Percentiles rank a stretch among this genome's conserved stretches.
These are phyloP conservation scores for Orbilia oligospora DNA, from an alignment of 2,329 filamentous ascomycete species.

Conservation along the genomic window DNA sequence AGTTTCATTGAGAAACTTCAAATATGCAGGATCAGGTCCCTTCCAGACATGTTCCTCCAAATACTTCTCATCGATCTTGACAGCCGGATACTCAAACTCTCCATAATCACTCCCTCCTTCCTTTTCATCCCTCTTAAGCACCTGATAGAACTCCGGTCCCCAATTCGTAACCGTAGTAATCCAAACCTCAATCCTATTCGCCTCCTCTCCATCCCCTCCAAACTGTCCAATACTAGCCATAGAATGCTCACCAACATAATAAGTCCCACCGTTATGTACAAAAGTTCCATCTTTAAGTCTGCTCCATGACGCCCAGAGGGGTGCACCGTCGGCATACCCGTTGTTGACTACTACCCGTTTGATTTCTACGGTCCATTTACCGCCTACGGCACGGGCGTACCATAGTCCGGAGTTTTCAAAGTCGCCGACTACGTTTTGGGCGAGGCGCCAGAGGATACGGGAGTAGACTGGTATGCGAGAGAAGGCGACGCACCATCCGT, in stretches of 20 bases:
- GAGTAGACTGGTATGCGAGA: slow-evolving; percentile 23
- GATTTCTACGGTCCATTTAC: slow-evolving; percentile 42
- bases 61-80: slow-evolving; percentile 30
- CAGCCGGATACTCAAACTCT: slow-evolving; percentile 14
- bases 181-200: slow-evolving; percentile 35
- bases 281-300: slow-evolving; percentile 31
- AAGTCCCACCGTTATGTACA: slow-evolving; percentile 8
- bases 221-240: slow-evolving; percentile 39
- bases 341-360: slow-evolving; percentile 37
- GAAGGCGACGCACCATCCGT: slow-evolving; percentile 35
- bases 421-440: slow-evolving; percentile 11
- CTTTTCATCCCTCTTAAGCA: slow-evolving; percentile 21
- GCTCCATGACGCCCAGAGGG: slow-evolving; percentile 30
- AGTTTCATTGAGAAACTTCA: slow-evolving; percentile 9
- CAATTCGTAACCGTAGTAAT: slow-evolving; percentile 24
- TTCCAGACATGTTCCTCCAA: slow-evolving; percentile 27
- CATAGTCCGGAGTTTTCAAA: slow-evolving; percentile 34
- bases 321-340: slow-evolving; percentile 16
- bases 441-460: slow-evolving; percentile 32
- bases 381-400: slow-evolving; percentile 16
- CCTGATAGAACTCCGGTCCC: slow-evolving; percentile 28
- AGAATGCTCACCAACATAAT: slow-evolving; percentile 22
- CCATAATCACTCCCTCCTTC: slow-evolving; percentile 11
- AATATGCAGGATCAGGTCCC: slow-evolving; percentile 18
- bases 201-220: slow-evolving; percentile 24